These are phyloP conservation scores for Ulmus americana DNA, from an alignment of 331 rosid genomes.

Conservation along the genomic window DNA sequence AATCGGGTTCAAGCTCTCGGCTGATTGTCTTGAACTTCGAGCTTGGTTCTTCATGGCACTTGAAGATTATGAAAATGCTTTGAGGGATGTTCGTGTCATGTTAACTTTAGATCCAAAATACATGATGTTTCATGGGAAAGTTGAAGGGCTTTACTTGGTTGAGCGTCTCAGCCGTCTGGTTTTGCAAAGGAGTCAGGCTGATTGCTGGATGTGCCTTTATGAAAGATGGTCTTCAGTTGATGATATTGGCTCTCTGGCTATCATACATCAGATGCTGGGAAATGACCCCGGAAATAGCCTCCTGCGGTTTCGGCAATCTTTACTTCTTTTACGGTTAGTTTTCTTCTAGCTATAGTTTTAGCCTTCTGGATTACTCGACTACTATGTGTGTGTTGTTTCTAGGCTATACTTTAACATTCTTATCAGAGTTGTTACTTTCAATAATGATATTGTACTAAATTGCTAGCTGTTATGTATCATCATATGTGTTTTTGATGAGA, in stretches of 20 bases:
- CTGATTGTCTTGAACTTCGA: conserved; percentile 66
- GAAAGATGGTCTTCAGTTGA: conserved; percentile 80
- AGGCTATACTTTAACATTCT: neutral
- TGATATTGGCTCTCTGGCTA: conserved; percentile 76
- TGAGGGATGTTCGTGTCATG: conserved; percentile 59
- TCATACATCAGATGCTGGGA: conserved; percentile 72
- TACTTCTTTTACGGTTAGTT: conserved; percentile 64
- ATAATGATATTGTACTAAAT: no score
- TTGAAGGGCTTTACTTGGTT: conserved; percentile 48
- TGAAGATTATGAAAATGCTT: conserved; percentile 55
- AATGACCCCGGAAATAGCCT: conserved; percentile 57
- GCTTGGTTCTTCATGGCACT: conserved; percentile 66
- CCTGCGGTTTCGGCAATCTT: conserved; percentile 70
- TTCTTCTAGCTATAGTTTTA: conserved; percentile 4
- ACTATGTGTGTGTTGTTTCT: conserved; percentile 11
- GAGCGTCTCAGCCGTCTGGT: conserved; percentile 34
- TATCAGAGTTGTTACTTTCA: neutral
- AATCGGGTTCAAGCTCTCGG: conserved; percentile 59
- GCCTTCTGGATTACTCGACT: conserved; percentile 8
- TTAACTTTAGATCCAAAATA: conserved; percentile 65
- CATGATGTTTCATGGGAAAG: conserved; percentile 47
- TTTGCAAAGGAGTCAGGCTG: conserved; percentile 57
- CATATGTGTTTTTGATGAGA: neutral
- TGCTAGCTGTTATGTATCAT: neutral
- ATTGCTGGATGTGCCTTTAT: conserved; percentile 77